phyloP scores from a whole-genome alignment of 371 early-diverging fungal genomes.

The Capillidium rhysosporum region DNA sequence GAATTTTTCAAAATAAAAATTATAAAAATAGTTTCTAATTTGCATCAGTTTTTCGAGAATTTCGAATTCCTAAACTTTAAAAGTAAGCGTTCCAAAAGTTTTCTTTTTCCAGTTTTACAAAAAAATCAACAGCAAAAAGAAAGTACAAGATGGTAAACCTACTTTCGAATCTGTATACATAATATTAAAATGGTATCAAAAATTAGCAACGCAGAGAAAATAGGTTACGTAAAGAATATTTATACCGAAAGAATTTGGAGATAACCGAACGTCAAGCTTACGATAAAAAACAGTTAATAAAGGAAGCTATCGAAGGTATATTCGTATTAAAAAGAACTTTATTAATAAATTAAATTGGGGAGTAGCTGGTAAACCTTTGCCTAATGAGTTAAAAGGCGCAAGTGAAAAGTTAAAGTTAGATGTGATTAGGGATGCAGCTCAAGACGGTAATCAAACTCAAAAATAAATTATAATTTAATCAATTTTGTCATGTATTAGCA shows the following conservation, averaged over 20 bases:
- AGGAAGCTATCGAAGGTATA: constrained; percentile 71
- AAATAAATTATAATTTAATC: background rate
- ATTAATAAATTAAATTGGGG: background rate
- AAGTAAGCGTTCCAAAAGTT: no score
- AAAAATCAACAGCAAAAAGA: no score
- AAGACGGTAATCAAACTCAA: background rate
- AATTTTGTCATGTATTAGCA: constrained; percentile 13
- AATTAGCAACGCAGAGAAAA: constrained; percentile 57
- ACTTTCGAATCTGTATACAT: no score
- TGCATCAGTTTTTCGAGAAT: no score
- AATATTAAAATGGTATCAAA: background rate
- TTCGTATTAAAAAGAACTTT: background rate
- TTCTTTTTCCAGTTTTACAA: no score
- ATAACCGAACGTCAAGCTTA: constrained; percentile 68
- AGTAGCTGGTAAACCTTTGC: constrained; percentile 4
- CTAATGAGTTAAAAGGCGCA: background rate
- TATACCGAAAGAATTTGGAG: constrained; percentile 89
- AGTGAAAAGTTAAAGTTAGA: background rate
- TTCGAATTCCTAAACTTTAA: no score
- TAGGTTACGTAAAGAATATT: constrained; percentile 74
- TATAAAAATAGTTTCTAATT: no score
- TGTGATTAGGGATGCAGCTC: background rate
- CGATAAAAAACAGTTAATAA: constrained; percentile 81
- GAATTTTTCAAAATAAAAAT: no score
- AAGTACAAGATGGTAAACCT: no score